phyloP scores from a whole-genome alignment of 2,329 filamentous ascomycete genomes.

The Pseudogymnoascus sp. region DNA sequence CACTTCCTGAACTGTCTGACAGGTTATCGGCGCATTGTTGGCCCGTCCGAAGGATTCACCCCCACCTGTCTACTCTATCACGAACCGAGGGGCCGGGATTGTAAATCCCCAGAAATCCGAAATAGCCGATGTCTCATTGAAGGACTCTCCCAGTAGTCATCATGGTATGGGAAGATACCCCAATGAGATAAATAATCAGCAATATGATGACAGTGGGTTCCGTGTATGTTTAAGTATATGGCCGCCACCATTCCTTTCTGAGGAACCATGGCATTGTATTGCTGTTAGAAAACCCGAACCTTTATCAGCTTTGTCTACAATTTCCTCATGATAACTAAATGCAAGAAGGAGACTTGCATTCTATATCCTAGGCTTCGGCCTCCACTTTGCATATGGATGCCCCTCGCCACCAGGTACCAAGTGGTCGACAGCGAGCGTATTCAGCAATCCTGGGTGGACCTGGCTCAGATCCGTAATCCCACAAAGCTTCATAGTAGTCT shows the following conservation, averaged over 20 bases:
- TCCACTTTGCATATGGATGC: slow-evolving; percentile 37
- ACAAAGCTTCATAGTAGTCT: slow-evolving; percentile 57
- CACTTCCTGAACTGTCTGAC: not conserved
- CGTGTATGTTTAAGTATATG: not conserved
- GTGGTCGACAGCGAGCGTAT: slow-evolving; percentile 43
- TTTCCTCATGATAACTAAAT: not conserved
- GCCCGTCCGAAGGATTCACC: not conserved
- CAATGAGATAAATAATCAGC: not conserved
- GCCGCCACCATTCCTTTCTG: not conserved
- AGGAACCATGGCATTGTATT: not conserved
- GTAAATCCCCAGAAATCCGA: not conserved
- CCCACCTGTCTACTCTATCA: not conserved
- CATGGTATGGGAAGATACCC: not conserved
- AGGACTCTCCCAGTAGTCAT: not conserved
- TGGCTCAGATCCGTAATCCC: slow-evolving; percentile 53
- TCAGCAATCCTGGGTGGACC: slow-evolving; percentile 52
- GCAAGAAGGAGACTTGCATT: not conserved
- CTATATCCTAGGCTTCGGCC: slow-evolving; percentile 26
- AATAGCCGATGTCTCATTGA: not conserved
- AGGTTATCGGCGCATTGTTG: not conserved
- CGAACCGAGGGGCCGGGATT: not conserved
- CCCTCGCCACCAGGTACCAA: slow-evolving; percentile 35
- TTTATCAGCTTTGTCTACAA: too few relatives aligned
- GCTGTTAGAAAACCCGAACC: not conserved
- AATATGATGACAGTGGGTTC: not conserved